Conservation (phyloP, 2,329 filamentous ascomycete genomes). For the Fusarium sterilihyphosum region DNA sequence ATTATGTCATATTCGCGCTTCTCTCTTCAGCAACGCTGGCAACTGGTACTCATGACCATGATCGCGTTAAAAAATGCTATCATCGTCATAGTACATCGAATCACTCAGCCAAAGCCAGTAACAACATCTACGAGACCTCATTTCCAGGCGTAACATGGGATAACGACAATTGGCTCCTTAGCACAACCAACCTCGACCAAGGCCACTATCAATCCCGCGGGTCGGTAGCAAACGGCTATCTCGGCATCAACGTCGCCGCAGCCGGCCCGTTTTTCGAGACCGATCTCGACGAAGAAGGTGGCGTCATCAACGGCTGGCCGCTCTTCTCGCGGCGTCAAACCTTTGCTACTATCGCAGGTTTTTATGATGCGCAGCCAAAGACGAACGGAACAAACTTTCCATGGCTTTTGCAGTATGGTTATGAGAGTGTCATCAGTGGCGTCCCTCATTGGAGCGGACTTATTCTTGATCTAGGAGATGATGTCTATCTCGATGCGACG, state of each 20-base stretch:
- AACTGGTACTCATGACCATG: background rate
- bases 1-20: background rate
- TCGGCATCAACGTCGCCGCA: background rate
- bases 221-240: constrained; percentile 1
- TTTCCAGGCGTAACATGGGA: constrained; percentile 1
- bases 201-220: constrained; percentile 2
- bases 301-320: constrained; percentile 5
- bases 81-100: background rate
- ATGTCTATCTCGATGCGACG: background rate
- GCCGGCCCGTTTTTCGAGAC: background rate
- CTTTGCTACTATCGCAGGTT: background rate
- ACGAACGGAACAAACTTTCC: background rate
- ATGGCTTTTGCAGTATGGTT: constrained; percentile 7
- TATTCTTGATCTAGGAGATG: background rate
- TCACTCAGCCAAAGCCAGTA: background rate
- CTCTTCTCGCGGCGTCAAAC: background rate
- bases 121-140: background rate
- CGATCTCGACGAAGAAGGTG: background rate
- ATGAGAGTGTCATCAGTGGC: background rate
- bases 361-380: background rate
- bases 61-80: background rate
- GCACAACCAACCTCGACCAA: background rate
- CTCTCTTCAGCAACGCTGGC: background rate
- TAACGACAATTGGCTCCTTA: background rate
- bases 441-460: background rate